Percentiles rank a stretch among this genome's conserved stretches.
These are phyloP conservation scores for Pseudogymnoascus pannorum DNA, from an alignment of 2,329 filamentous ascomycete species.

Conservation along the genomic window DNA sequence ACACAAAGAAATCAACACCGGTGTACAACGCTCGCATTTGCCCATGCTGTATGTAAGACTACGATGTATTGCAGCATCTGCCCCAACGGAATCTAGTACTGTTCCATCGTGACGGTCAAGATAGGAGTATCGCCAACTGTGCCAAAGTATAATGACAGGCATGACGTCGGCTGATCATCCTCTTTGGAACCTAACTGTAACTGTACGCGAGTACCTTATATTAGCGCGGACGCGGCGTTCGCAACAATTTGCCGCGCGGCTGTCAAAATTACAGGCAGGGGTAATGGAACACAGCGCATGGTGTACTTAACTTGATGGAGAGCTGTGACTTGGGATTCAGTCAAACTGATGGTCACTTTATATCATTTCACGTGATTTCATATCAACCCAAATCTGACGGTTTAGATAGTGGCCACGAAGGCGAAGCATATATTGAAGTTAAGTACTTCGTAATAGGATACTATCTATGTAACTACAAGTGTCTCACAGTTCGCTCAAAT, in stretches of 20 bases:
- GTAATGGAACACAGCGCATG: neutral
- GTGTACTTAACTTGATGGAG: too few relatives aligned
- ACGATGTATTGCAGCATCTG: neutral
- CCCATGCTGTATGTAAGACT: neutral
- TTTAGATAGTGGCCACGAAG: neutral
- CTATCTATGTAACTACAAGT: neutral
- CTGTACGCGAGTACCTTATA: neutral
- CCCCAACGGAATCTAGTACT: neutral
- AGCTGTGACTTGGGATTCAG: neutral
- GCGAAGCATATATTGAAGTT: neutral
- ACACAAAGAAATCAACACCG: neutral
- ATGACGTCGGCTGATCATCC: slow-evolving; percentile 8
- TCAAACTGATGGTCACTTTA: neutral
- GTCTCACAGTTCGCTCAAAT: neutral
- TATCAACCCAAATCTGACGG: neutral
- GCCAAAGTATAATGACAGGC: neutral
- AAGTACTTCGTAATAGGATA: neutral
- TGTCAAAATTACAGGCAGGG: neutral
- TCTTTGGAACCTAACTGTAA: neutral
- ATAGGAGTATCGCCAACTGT: slow-evolving; percentile 4
- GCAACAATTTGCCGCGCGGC: neutral
- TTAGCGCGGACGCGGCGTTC: neutral
- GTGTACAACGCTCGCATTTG: neutral
- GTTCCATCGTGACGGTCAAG: neutral
- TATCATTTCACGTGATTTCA: neutral